Conservation (phyloP, 1,284 basidiomycete species). For the Pseudozyma sp. region DNA sequence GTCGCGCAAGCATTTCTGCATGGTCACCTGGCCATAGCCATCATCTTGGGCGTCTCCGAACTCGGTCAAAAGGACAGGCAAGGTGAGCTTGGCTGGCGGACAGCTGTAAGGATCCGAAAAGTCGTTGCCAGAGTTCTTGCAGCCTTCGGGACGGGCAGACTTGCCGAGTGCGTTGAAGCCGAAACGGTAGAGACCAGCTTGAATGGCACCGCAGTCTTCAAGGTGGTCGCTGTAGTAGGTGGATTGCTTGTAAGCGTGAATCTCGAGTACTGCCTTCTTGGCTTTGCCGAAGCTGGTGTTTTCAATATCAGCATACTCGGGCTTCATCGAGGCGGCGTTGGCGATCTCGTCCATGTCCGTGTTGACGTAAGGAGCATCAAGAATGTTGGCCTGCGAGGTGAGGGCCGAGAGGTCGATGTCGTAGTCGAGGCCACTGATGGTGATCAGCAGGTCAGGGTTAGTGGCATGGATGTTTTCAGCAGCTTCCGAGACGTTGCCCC, state of each 20-base stretch:
- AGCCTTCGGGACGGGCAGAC: conserved; percentile 18
- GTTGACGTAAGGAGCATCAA: conserved; percentile 28
- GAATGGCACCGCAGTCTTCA: conserved; percentile 31
- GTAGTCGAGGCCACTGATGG: conserved; percentile 44
- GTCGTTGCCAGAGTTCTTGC: conserved; percentile 18
- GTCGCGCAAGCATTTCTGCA: conserved; percentile 48
- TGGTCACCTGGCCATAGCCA: conserved; percentile 23
- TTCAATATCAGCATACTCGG: conserved; percentile 26
- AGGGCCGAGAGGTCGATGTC: conserved; percentile 45
- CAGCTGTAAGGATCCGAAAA: conserved; percentile 35
- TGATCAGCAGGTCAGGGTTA: conserved; percentile 49
- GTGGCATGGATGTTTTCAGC: conserved; percentile 45
- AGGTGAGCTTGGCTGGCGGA: conserved; percentile 24
- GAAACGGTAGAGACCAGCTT: conserved; percentile 33
- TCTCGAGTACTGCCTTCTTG: conserved; percentile 46
- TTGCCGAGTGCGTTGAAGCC: conserved; percentile 48
- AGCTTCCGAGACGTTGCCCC: conserved; percentile 36
- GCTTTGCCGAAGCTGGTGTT: conserved; percentile 37
- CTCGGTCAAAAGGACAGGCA: conserved; percentile 36
- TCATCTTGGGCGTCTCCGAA: conserved; percentile 39
- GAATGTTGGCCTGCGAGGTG: conserved; percentile 27
- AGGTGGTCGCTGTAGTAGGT: conserved; percentile 31
- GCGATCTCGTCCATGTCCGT: conserved; percentile 28
- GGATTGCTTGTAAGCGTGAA: conserved; percentile 44
- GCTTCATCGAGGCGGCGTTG: conserved; percentile 16